phyloP scores from a whole-genome alignment of 345 rosid species.

The Balakata baccata region DNA sequence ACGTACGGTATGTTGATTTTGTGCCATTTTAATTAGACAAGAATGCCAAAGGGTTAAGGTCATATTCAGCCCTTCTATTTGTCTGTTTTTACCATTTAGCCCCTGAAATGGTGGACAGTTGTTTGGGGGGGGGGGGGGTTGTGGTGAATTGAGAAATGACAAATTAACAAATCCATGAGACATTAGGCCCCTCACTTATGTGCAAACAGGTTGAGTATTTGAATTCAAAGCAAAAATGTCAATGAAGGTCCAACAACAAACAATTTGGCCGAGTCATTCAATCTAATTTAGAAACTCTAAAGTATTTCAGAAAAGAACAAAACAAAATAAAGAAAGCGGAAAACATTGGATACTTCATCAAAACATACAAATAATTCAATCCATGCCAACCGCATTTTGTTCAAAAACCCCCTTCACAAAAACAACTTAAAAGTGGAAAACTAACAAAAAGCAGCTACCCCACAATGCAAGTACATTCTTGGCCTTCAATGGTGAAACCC shows the following conservation, averaged over 20 bases:
- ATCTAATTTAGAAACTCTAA: constrained; percentile 17
- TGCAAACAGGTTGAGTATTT: constrained; percentile 10
- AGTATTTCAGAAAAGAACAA: constrained; percentile 6
- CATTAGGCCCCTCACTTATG: constrained; percentile 22
- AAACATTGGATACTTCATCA: constrained; percentile 28
- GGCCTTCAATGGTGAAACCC: constrained; percentile 13
- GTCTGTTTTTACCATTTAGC: too few species aligned
- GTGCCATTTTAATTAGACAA: not conserved
- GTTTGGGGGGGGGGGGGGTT: too few species aligned
- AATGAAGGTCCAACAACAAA: not conserved
- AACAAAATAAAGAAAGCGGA: constrained; percentile 7
- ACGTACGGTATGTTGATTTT: not conserved
- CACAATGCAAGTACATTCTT: constrained; percentile 20
- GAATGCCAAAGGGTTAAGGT: too few species aligned
- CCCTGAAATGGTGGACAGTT: not conserved
- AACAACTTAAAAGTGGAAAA: not conserved
- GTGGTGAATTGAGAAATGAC: constrained; percentile 20
- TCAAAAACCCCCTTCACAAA: not conserved
- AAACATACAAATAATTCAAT: constrained; percentile 12
- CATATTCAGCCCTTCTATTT: too few species aligned
- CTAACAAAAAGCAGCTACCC: constrained; percentile 16
- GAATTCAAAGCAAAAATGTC: constrained; percentile 6
- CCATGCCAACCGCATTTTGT: constrained; percentile 11
- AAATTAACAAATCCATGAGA: constrained; percentile 14
- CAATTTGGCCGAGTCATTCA: constrained; percentile 13